These are phyloP conservation scores for Stenogyne calaminthoides DNA, from an alignment of 305 asterid genomes.

Conservation along the genomic window DNA sequence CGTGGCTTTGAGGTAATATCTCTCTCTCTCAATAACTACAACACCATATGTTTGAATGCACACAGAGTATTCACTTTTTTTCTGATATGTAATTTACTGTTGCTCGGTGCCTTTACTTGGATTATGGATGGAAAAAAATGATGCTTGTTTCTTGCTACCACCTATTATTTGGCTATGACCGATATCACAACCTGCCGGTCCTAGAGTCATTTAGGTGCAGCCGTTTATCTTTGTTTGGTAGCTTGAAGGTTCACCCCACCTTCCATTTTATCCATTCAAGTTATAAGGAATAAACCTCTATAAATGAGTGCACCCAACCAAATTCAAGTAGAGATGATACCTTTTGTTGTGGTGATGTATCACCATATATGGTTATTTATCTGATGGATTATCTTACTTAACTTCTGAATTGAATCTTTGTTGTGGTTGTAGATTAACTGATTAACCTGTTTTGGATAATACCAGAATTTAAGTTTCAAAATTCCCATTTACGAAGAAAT, in stretches of 20 bases:
- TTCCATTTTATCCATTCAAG: neutral
- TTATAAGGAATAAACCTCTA: neutral
- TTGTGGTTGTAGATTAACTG: neutral
- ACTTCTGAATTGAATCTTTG: neutral
- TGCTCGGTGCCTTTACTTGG: neutral
- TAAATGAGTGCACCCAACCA: neutral
- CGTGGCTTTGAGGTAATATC: constrained; percentile 74
- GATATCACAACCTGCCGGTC: too few relatives aligned
- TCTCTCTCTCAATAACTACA: neutral
- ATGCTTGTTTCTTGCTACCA: neutral
- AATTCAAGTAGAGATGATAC: neutral
- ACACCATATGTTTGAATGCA: neutral
- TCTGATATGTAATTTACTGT: neutral
- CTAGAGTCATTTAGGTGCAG: too few relatives aligned
- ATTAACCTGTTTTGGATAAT: neutral
- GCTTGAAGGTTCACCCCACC: too few relatives aligned
- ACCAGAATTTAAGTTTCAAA: neutral
- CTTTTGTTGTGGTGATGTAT: neutral
- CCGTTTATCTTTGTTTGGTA: too few relatives aligned
- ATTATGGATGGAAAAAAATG: neutral
- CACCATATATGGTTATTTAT: neutral
- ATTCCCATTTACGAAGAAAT: neutral
- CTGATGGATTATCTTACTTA: neutral
- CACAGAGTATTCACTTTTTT: neutral
- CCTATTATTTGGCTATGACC: neutral